Evolutionary conservation across 192 early-diverging fungal species (phyloP), one percentile per base, ranked within the genome.

Genomic region (Geranomyces variabilis): DNA sequence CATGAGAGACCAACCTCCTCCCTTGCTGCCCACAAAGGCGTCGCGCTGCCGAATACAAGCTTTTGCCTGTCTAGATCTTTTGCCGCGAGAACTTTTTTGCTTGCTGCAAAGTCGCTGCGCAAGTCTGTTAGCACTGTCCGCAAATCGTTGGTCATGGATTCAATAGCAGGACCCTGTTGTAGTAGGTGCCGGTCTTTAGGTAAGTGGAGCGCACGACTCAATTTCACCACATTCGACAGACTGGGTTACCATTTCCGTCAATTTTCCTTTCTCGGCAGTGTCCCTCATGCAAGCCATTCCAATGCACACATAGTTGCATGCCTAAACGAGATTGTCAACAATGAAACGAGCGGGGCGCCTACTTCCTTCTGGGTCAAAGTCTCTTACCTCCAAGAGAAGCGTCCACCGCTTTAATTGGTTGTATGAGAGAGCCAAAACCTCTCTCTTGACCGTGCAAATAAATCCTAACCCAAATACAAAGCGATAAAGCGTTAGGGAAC

Each of bases 231-330:
- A 57, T 12, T 57, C 14, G 24, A 12, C 13, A 57, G 56, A 24
- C 12, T 28, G 56, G 56, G 13, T 53, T 53, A 53, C 51, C 51
- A 17, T 26, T 4, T 7, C 17, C 24, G 15, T 60, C 29, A 6
- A 19, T 60, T 17, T 28, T 19, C 5, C 31, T 17, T 60, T 60
- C 29, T 60, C 21, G 29, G 24, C 8, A 1, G 21, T 29, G 6
- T 30, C 9, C 17, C 3, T 30, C 29, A 60, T 60, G 22, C 28
- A 26, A 8, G 58, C 58, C 12, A 65, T 14, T 13, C 63, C 63
- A 30, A 65, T 65, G 45, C 63, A 65, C 3, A 53, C 30, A 34
- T 67, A 67, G 29, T 67, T 67, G 47, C 47, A 53, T 3, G 28
- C 13, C 66, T 67, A 36, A 29, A 67, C 14, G 43, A 45, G 4